Evolutionary conservation across 371 early-diverging fungal species (phyloP).

Genomic region (Smittium culicis): DNA sequence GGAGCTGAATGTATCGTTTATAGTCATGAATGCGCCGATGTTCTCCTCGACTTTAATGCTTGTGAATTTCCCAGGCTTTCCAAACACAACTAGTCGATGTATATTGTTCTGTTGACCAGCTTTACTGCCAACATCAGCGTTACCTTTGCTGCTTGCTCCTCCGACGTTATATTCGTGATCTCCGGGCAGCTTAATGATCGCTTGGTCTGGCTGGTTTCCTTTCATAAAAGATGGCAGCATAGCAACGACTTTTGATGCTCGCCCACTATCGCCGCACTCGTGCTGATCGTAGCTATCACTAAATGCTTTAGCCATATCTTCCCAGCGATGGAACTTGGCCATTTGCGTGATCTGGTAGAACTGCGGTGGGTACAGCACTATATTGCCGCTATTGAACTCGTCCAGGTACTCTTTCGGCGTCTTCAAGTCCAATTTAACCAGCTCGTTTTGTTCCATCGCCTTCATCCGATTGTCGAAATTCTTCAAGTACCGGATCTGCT

Average conservation of each 20-base stretch:
- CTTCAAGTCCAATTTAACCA: conserved; percentile 47
- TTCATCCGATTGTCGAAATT: conserved; percentile 39
- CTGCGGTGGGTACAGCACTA: conserved; percentile 51
- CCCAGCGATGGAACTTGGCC: conserved; percentile 19
- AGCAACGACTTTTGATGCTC: too few species aligned
- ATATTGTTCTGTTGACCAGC: too few species aligned
- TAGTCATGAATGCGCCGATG: background rate
- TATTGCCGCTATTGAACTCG: conserved; percentile 22
- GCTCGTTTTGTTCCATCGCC: conserved; percentile 32
- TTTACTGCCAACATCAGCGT: too few species aligned
- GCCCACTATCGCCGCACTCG: too few species aligned
- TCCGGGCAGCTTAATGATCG: background rate
- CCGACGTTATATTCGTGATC: conserved; percentile 2
- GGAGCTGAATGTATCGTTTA: too few species aligned
- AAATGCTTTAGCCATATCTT: conserved; percentile 15
- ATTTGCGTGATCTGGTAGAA: conserved; percentile 41
- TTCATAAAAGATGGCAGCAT: background rate
- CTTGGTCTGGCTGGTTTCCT: background rate
- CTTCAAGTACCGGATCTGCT: conserved; percentile 9
- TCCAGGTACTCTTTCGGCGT: conserved; percentile 45
- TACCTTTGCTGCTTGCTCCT: too few species aligned
- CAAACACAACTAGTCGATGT: background rate
- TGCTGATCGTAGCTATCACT: background rate
- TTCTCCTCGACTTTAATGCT: conserved; percentile 4
- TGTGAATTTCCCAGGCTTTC: background rate